Evolutionary conservation across 2,329 filamentous ascomycete genomes (phyloP).

Genomic region (Stenocarpella maydis): DNA sequence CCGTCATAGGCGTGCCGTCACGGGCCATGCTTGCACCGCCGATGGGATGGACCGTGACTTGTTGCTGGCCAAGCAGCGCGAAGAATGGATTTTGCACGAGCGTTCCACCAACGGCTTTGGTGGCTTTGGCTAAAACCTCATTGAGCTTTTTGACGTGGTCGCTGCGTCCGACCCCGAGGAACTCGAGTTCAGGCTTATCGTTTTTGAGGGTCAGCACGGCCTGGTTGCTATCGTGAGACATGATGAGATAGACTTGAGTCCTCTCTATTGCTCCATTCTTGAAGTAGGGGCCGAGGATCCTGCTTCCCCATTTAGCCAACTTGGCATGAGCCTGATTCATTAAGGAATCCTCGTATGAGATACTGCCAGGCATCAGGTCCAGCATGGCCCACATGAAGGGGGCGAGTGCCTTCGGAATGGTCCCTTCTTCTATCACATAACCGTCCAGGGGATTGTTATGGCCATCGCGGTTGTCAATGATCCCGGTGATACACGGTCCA

Average conservation of each 20-base stretch:
- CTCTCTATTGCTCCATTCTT: constrained; percentile 63
- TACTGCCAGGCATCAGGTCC: constrained; percentile 59
- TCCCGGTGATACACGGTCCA: constrained; percentile 69
- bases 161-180: constrained; percentile 64
- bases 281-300: constrained; percentile 67
- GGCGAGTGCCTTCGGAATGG: constrained; percentile 64
- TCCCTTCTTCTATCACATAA: constrained; percentile 71
- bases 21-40: constrained; percentile 70
- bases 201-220: constrained; percentile 65
- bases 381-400: constrained; percentile 65
- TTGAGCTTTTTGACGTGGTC: constrained; percentile 63
- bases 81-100: constrained; percentile 67
- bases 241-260: constrained; percentile 71
- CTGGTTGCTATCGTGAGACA: constrained; percentile 73
- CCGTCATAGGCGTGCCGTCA: constrained; percentile 63
- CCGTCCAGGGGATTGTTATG: constrained; percentile 65
- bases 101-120: constrained; percentile 65
- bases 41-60: constrained; percentile 73
- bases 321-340: constrained; percentile 54
- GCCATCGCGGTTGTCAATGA: constrained; percentile 66
- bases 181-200: constrained; percentile 67
- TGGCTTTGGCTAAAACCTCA: constrained; percentile 60
- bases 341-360: constrained; percentile 49
- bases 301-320: constrained; percentile 58
- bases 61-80: constrained; percentile 61